Conservation (phyloP, 495 filamentous ascomycete species). For the Penicillium ochrochloron region DNA sequence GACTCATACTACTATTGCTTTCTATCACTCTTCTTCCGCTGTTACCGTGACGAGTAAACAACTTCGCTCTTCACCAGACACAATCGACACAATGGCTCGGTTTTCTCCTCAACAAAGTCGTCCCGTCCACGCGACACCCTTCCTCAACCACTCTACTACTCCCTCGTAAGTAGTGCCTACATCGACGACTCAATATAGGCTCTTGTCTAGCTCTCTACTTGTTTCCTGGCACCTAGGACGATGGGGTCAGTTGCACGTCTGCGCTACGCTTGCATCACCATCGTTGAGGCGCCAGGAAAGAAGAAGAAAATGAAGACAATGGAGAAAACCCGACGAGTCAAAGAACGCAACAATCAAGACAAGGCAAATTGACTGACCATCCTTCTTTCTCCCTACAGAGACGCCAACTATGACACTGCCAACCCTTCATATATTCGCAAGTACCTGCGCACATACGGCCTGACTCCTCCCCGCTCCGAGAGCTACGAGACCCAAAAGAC, state of each 20-base stretch:
- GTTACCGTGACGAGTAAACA: constrained; percentile 28
- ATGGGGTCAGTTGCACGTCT: not conserved
- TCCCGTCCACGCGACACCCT: constrained; percentile 45
- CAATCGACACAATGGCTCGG: constrained; percentile 50
- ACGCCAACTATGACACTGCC: constrained; percentile 63
- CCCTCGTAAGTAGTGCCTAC: constrained; percentile 39
- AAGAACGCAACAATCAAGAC: not conserved
- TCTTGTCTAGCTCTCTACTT: not conserved
- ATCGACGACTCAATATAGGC: not conserved
- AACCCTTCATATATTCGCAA: constrained; percentile 67
- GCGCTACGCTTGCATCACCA: not conserved
- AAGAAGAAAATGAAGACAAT: not conserved
- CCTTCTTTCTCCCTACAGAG: constrained; percentile 28
- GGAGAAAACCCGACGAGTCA: not conserved
- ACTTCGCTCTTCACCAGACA: constrained; percentile 35
- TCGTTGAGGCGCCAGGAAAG: not conserved
- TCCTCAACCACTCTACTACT: constrained; percentile 40
- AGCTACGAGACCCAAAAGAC: constrained; percentile 69
- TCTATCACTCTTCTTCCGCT: constrained; percentile 29
- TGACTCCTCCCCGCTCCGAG: constrained; percentile 73
- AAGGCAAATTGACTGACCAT: constrained; percentile 4
- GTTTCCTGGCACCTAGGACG: not conserved
- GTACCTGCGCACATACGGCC: constrained; percentile 71
- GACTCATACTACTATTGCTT: constrained; percentile 13
- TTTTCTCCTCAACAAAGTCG: constrained; percentile 50